phyloP scores from a whole-genome alignment of 2,329 filamentous ascomycete species.

The Pseudogymnoascus sp. region DNA sequence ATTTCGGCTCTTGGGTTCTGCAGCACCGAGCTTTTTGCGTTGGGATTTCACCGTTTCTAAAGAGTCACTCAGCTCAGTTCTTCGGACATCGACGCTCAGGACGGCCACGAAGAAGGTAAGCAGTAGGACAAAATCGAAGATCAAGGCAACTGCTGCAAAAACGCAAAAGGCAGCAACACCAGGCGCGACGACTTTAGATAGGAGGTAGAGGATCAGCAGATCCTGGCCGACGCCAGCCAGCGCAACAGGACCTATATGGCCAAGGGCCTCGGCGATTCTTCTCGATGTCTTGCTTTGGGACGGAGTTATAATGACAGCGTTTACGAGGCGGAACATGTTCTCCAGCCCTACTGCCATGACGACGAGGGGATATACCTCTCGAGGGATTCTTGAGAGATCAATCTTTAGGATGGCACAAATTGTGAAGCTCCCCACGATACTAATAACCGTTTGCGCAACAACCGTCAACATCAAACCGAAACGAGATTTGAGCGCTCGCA shows the following conservation, averaged over 20 bases:
- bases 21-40: neutral
- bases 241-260: conserved; percentile 62
- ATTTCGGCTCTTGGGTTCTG: conserved; percentile 30
- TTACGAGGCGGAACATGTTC: conserved; percentile 71
- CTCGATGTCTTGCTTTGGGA: conserved; percentile 58
- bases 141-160: conserved; percentile 65
- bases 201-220: conserved; percentile 52
- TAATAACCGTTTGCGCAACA: conserved; percentile 59
- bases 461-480: conserved; percentile 65
- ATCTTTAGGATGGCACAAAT: conserved; percentile 68
- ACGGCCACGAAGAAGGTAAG: conserved; percentile 75
- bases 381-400: conserved; percentile 65
- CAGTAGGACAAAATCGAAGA: conserved; percentile 71
- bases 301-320: conserved; percentile 65
- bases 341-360: conserved; percentile 69
- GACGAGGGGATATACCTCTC: conserved; percentile 68
- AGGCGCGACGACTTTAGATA: conserved; percentile 60
- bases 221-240: conserved; percentile 62
- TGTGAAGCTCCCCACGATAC: conserved; percentile 71
- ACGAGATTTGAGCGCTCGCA: conserved; percentile 68
- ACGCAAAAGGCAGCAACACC: conserved; percentile 68
- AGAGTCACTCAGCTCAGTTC: conserved; percentile 67
- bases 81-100: conserved; percentile 67
- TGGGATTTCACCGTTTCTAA: conserved; percentile 33
- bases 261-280: conserved; percentile 65